Evolutionary conservation across 208 protist genomes (phyloP), one percentile per base, ranked within the genome.

Genomic region (Acanthamoeba lenticulata): DNA sequence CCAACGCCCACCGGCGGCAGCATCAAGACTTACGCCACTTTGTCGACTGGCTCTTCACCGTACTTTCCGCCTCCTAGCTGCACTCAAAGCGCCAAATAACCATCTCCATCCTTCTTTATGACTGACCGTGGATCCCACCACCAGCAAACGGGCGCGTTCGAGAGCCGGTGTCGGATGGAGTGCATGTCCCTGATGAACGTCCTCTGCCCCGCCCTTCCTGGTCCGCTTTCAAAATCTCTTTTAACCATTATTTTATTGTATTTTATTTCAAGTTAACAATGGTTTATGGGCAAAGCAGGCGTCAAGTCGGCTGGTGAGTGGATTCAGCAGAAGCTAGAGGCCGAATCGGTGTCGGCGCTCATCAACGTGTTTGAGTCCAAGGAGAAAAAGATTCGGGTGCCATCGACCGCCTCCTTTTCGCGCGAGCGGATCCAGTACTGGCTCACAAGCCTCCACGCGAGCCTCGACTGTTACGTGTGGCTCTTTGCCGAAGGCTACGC

Each of bases 41-140:
- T 34, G 90, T 97, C 13, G 55, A 40, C 1, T 97, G 96, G 96
- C 6, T 97, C 38, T 96, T 97, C 29, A 38, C 42, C 27, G 90
- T 94, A 85, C 15, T 13, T 81, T 93, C 42, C 49, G 15, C 36
- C 5, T 32, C 17, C 15, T 85, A 32, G 4, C 9, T 65, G 27
- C 27, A 9, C 47, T 13, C 27, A 29, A 24, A 17, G n/a, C n/a
- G n/a, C n/a, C n/a, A n/a, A n/a, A n/a, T n/a, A n/a, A n/a, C n/a
- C n/a, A n/a, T n/a, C n/a, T n/a, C n/a, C n/a, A n/a, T n/a, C n/a
- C n/a, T n/a, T n/a, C n/a, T n/a, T n/a, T n/a, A 32, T 60, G 38
- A 85, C 40, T 85, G 11, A 47, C 45, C 38, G 40, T 0, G 17
- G 0, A 7, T 90, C 34, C 36, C 40, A 74, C 40, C 65, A 0